Conservation (phyloP, 306 rosid species). For the Rosa multiflora region DNA sequence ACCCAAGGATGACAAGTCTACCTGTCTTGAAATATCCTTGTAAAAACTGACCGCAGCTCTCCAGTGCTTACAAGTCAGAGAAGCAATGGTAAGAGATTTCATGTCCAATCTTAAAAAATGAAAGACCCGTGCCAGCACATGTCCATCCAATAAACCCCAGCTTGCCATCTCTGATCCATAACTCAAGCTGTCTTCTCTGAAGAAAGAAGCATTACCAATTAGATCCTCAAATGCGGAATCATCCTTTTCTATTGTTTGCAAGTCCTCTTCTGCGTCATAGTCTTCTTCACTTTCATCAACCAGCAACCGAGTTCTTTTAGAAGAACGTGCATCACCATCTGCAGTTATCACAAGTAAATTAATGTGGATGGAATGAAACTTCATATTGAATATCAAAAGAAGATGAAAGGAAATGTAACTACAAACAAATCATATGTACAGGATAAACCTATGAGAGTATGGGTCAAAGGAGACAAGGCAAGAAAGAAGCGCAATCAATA, state of each 20-base stretch:
- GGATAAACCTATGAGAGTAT: conserved; percentile 14
- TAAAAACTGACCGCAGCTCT: conserved; percentile 69
- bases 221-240: conserved; percentile 72
- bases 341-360: conserved; percentile 24
- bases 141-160: conserved; percentile 82
- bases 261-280: conserved; percentile 54
- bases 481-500: not conserved
- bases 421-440: not conserved
- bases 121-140: conserved; percentile 68
- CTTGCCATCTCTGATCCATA: conserved; percentile 46
- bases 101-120: conserved; percentile 77
- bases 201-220: conserved; percentile 59
- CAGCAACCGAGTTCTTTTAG: conserved; percentile 78
- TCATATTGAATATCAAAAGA: not conserved
- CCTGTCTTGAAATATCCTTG: conserved; percentile 68
- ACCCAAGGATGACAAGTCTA: conserved; percentile 75
- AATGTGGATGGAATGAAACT: conserved; percentile 8
- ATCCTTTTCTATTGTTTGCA: conserved; percentile 42
- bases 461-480: conserved; percentile 1
- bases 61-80: conserved; percentile 93
- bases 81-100: conserved; percentile 71
- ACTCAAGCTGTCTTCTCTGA: conserved; percentile 38
- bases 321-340: conserved; percentile 70
- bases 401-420: conserved; percentile 5
- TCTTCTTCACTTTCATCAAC: conserved; percentile 70